A percentile compares a stretch with the other conserved stretches of the same genome.
These are phyloP conservation scores for Strobilomyces confusus DNA, from an alignment of 768 basidiomycete genomes.

Conservation along the genomic window DNA sequence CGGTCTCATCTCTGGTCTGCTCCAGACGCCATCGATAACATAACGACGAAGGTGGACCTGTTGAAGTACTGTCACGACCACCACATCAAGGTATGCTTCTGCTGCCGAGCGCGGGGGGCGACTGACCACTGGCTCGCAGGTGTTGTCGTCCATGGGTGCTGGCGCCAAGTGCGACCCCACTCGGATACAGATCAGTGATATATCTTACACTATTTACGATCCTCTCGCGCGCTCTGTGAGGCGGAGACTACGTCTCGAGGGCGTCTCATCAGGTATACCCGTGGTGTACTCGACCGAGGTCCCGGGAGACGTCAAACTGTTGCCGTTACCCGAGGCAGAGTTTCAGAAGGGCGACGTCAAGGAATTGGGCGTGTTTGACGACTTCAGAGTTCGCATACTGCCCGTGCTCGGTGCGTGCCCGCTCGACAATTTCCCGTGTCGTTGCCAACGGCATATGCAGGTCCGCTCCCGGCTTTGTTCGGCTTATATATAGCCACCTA, in stretches of 20 bases:
- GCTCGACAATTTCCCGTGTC: background rate
- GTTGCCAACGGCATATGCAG: constrained; percentile 9
- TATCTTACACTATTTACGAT: constrained; percentile 89
- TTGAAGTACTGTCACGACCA: constrained; percentile 83
- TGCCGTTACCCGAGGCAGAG: constrained; percentile 90
- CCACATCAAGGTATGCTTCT: constrained; percentile 61
- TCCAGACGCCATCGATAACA: constrained; percentile 96
- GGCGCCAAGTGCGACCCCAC: constrained; percentile 94
- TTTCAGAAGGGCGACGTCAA: constrained; percentile 85
- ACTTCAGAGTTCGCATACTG: constrained; percentile 90
- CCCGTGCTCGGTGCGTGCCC: constrained; percentile 73
- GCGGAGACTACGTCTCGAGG: constrained; percentile 60
- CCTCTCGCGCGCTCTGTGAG: constrained; percentile 91
- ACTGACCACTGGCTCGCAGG: constrained; percentile 36
- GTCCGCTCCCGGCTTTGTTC: constrained; percentile 82
- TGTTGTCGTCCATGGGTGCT: constrained; percentile 97
- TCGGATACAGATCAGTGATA: constrained; percentile 91
- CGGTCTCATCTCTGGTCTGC: constrained; percentile 6
- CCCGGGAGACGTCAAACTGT: constrained; percentile 79
- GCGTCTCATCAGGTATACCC: constrained; percentile 65
- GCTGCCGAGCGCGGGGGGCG: background rate
- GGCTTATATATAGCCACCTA: constrained; percentile 89
- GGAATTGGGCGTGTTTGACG: constrained; percentile 86
- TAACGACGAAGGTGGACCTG: constrained; percentile 92
- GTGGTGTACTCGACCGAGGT: constrained; percentile 97